Percentiles rank a stretch among this genome's conserved stretches.
Conservation (phyloP, 2,329 filamentous ascomycete genomes). For the Fonsecaea multimorphosa region DNA sequence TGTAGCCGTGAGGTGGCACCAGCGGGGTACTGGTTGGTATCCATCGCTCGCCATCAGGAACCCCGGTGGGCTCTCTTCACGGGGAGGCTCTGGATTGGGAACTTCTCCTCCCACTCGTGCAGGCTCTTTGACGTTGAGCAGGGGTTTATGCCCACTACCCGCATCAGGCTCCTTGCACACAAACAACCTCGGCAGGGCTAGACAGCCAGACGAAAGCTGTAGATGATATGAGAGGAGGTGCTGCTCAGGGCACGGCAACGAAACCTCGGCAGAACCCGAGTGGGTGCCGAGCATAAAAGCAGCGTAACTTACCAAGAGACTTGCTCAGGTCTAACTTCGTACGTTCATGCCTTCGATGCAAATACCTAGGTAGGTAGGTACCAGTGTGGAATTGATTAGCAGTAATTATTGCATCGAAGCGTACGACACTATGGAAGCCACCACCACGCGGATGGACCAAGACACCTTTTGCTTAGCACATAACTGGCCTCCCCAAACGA, state of each 20-base stretch:
- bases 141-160: no score
- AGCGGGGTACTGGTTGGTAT: background rate
- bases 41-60: no score
- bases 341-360: background rate
- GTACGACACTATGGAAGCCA: background rate
- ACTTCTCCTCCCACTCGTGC: background rate
- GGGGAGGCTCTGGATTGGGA: background rate
- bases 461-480: background rate
- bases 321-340: no score
- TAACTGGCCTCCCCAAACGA: background rate
- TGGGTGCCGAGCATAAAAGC: no score
- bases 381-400: background rate
- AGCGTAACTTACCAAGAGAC: no score
- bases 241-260: no score
- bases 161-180: background rate
- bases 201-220: background rate
- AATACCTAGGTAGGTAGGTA: background rate
- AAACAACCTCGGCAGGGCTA: background rate
- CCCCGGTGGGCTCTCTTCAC: background rate
- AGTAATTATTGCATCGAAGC: background rate
- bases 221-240: background rate
- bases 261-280: no score
- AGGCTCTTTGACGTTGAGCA: background rate
- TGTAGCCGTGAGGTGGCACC: background rate
- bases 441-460: background rate